Evolutionary conservation across 2,329 filamentous ascomycete species (phyloP), one percentile per base, ranked within the genome.

Genomic region (Keithomyces neogunnii): DNA sequence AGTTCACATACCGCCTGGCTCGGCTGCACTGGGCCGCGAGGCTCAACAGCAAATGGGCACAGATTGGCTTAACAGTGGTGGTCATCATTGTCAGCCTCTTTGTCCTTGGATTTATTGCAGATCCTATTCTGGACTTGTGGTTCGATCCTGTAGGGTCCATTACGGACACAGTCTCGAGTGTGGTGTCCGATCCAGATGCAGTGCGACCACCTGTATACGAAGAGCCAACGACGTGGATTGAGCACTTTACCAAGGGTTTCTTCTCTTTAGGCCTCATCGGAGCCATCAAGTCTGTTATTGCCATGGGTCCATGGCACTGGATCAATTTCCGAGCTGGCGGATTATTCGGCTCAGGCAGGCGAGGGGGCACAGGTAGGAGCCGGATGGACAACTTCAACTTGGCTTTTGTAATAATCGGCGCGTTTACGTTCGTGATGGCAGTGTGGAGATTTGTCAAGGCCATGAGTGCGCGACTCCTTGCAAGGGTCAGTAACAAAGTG

Each of bases 101-200:
- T 62, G 32, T 88, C 1, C 81, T 97, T 51, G 93, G 93, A 42
- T 97, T 96, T 62, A 71, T 97, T 57, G 92, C 91, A 53, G 91
- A 97, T 67, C 91, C 91, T 1, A 89, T 97, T 54, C 85, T 97
- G 66, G 88, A 90, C 60, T 72, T 96, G 31, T 96, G 92, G 73
- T 71, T 92, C 50, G 89, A 96, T 62, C 90, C 90, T 0, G 69
- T 82, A 51, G 81, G 83, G 48, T 81, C 80, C 9, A 73, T 86
- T 47, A 66, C 71, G 35, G 76, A 78, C 28, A 69, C 76, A 40
- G 71, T 82, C 30, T 69, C 74, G 31, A 71, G 67, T 47, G 66
- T 71, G 53, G 68, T 63, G 62, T 69, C 69, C 35, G 73, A 73
- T 42, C 60, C 68, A 40, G 68, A 75, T 39, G 67, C 63, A 26